Evolutionary conservation across 1,284 basidiomycete genomes (phyloP).

Genomic region (Takashimella tepidaria): DNA sequence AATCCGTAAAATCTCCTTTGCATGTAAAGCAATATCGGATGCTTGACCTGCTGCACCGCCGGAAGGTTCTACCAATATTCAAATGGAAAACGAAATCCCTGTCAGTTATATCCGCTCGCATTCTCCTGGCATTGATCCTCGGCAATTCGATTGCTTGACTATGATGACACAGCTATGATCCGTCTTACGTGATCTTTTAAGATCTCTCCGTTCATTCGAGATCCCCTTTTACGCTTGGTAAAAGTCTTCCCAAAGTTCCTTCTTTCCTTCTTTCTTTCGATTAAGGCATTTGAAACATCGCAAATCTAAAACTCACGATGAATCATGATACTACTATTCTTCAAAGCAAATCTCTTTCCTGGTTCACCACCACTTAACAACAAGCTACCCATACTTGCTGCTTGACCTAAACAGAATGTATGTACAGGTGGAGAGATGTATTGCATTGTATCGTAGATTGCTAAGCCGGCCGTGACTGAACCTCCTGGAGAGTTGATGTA

Average conservation of each 20-base stretch:
- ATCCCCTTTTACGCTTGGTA: too few species aligned
- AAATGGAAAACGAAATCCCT: neutral
- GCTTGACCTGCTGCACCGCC: slow-evolving; percentile 90
- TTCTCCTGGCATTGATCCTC: too few species aligned
- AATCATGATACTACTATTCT: slow-evolving; percentile 92
- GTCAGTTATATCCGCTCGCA: too few species aligned
- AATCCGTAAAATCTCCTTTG: slow-evolving; percentile 84
- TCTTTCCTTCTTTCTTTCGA: too few species aligned
- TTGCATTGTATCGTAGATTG: slow-evolving; percentile 86
- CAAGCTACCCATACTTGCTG: slow-evolving; percentile 88
- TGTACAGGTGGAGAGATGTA: slow-evolving; percentile 90
- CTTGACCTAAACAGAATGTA: slow-evolving; percentile 88
- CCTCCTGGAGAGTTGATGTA: slow-evolving; percentile 95
- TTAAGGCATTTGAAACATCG: too few species aligned
- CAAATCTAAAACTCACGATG: slow-evolving; percentile 62
- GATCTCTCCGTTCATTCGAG: too few species aligned
- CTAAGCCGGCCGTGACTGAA: slow-evolving; percentile 84
- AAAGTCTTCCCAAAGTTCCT: too few species aligned
- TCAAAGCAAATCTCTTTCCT: slow-evolving; percentile 81
- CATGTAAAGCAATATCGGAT: slow-evolving; percentile 88
- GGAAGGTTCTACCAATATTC: slow-evolving; percentile 65
- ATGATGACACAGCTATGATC: too few species aligned
- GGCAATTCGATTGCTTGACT: too few species aligned
- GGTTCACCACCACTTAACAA: slow-evolving; percentile 77
- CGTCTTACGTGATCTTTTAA: too few species aligned